These are phyloP conservation scores for Oryza meridionalis DNA, from an alignment of 176 grass and related monocot genomes.

Conservation along the genomic window DNA sequence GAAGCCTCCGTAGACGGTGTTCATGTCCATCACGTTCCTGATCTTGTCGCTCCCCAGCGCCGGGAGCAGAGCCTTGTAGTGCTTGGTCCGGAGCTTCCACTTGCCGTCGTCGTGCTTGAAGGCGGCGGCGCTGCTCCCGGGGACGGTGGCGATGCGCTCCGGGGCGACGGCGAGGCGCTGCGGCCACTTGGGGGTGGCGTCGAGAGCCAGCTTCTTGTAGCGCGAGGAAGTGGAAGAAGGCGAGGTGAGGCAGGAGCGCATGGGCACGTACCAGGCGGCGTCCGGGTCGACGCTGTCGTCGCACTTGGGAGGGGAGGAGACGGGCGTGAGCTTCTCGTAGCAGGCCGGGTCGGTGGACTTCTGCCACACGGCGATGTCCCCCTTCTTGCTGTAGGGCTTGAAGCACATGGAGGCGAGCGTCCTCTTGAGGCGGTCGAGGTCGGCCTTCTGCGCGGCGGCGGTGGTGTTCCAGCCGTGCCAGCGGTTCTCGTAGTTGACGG, in stretches of 20 bases:
- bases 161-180: slow-evolving; percentile 60
- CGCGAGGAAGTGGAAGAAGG: slow-evolving; percentile 34
- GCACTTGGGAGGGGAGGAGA: slow-evolving; percentile 72
- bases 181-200: slow-evolving; percentile 78
- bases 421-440: slow-evolving; percentile 71
- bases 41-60: slow-evolving; percentile 72
- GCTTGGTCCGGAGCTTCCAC: slow-evolving; percentile 75
- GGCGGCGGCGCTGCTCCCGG: slow-evolving; percentile 56
- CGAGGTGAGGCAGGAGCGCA: slow-evolving; percentile 72
- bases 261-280: slow-evolving; percentile 87
- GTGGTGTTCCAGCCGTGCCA: slow-evolving; percentile 99
- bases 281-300: slow-evolving; percentile 90
- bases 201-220: slow-evolving; percentile 58
- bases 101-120: slow-evolving; percentile 81
- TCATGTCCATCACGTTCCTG: slow-evolving; percentile 96
- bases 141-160: slow-evolving; percentile 66
- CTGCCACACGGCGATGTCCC: slow-evolving; percentile 95
- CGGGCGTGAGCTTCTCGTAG: slow-evolving; percentile 72
- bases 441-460: slow-evolving; percentile 71
- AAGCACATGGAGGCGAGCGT: slow-evolving; percentile 84
- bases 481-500: slow-evolving; percentile 91
- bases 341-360: slow-evolving; percentile 64
- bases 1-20: slow-evolving; percentile 78
- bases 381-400: slow-evolving; percentile 80
- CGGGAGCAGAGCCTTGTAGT: slow-evolving; percentile 72